A percentile compares a stretch with the other conserved stretches of the same genome.
Evolutionary conservation across 345 rosid genomes (phyloP).

Genomic region (Litchi chinensis): DNA sequence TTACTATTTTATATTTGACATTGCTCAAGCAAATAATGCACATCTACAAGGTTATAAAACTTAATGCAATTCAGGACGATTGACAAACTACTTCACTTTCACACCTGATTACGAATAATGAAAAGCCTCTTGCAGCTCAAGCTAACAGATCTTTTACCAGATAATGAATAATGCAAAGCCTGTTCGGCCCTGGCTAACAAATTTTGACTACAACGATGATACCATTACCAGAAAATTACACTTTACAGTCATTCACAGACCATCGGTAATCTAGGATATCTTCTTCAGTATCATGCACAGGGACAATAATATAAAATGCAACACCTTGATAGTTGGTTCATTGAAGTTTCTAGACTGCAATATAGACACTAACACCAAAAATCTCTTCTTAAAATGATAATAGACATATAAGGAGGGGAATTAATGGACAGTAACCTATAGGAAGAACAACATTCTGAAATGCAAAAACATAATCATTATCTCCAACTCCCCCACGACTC

Average conservation of each 20-base stretch:
- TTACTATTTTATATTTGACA: not conserved
- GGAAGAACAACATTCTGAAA: constrained; percentile 90
- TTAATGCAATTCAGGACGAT: not conserved
- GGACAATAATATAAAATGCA: not conserved
- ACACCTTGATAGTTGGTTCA: not conserved
- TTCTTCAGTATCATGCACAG: not conserved
- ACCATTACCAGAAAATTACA: not conserved
- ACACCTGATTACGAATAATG: not conserved
- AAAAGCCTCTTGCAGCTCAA: not conserved
- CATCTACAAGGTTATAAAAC: not conserved
- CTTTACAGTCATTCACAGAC: not conserved
- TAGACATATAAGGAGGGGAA: not conserved
- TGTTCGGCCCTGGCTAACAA: not conserved
- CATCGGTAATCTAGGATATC: not conserved
- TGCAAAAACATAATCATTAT: constrained; percentile 90
- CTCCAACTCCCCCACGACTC: constrained; percentile 95
- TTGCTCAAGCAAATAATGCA: not conserved
- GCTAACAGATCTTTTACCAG: not conserved
- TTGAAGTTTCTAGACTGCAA: not conserved
- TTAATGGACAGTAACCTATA: constrained; percentile 56
- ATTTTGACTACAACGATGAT: not conserved
- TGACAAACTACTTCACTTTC: not conserved
- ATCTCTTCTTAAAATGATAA: constrained; percentile 6
- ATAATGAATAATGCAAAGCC: not conserved
- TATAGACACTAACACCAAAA: constrained; percentile 13